Evolutionary conservation across 2,329 filamentous ascomycete genomes (phyloP).

Genomic region (Talaromyces atroroseus): DNA sequence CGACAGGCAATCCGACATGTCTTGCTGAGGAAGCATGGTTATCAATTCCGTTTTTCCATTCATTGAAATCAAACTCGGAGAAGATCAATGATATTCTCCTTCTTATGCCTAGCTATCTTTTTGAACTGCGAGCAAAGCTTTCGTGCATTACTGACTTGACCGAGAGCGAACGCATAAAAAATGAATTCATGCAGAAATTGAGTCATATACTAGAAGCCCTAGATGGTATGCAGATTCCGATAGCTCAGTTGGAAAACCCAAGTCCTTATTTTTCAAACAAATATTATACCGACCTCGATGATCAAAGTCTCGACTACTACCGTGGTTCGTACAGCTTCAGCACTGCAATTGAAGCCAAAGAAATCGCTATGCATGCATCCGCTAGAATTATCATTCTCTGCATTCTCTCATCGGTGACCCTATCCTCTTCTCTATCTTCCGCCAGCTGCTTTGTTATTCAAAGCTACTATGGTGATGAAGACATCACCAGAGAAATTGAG

Average conservation of each 20-base stretch:
- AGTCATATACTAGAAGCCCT: neutral
- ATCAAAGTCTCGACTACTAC: neutral
- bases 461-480: neutral
- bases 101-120: neutral
- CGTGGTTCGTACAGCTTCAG: neutral
- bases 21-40: slow-evolving; percentile 8
- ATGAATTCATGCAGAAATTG: neutral
- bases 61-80: neutral
- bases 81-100: slow-evolving; percentile 8
- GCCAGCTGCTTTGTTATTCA: neutral
- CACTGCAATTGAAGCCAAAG: slow-evolving; percentile 4
- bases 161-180: neutral
- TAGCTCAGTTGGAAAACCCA: neutral
- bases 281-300: neutral
- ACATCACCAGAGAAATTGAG: neutral
- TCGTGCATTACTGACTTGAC: neutral
- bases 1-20: slow-evolving; percentile 5
- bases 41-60: neutral
- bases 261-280: neutral
- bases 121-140: neutral
- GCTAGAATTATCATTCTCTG: slow-evolving; percentile 1
- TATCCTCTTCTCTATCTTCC: neutral
- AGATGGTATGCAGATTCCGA: neutral
- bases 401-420: neutral
- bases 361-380: slow-evolving; percentile 4